These are phyloP conservation scores for Dactylellina cionopaga DNA, from an alignment of 2,329 filamentous ascomycete genomes.

Conservation along the genomic window DNA sequence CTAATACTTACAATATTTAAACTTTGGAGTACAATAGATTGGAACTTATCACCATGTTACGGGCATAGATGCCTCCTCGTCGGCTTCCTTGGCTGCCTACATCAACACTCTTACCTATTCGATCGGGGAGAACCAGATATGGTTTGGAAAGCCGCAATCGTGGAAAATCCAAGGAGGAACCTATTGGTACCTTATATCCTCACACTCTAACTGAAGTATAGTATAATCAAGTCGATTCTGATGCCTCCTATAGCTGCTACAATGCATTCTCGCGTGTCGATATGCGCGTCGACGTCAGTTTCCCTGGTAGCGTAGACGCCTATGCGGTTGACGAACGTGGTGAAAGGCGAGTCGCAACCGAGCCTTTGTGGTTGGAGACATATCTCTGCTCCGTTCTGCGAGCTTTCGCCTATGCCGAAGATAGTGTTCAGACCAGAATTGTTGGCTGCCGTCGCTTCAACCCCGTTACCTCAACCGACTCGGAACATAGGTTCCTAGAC, in stretches of 20 bases:
- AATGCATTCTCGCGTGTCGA: conserved; percentile 98
- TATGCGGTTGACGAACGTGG: conserved; percentile 98
- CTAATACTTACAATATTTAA: conserved; percentile 12
- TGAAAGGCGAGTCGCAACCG: conserved; percentile 84
- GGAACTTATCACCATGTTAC: conserved; percentile 98
- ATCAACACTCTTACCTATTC: conserved; percentile 97
- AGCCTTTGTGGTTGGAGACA: conserved; percentile 95
- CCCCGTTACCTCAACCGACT: conserved; percentile 96
- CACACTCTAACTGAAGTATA: neutral
- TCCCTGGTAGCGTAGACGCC: conserved; percentile 94
- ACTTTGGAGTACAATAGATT: conserved; percentile 66
- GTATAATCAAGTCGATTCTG: conserved; percentile 56
- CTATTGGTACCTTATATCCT: conserved; percentile 76
- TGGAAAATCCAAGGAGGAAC: conserved; percentile 89
- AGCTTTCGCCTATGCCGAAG: conserved; percentile 95
- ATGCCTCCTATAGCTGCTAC: conserved; percentile 73
- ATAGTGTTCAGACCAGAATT: conserved; percentile 95
- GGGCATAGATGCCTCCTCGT: conserved; percentile 95
- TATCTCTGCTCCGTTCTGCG: conserved; percentile 94
- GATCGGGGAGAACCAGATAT: conserved; percentile 61
- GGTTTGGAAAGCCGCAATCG: conserved; percentile 57
- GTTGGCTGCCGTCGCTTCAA: conserved; percentile 98
- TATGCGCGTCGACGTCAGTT: conserved; percentile 98
- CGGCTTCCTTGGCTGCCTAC: conserved; percentile 94
- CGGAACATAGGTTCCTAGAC: conserved; percentile 93